A percentile compares a stretch with the other conserved stretches of the same genome.
These are phyloP conservation scores for Parafenestella ontariensis DNA, from an alignment of 2,329 filamentous ascomycete genomes.

Conservation along the genomic window DNA sequence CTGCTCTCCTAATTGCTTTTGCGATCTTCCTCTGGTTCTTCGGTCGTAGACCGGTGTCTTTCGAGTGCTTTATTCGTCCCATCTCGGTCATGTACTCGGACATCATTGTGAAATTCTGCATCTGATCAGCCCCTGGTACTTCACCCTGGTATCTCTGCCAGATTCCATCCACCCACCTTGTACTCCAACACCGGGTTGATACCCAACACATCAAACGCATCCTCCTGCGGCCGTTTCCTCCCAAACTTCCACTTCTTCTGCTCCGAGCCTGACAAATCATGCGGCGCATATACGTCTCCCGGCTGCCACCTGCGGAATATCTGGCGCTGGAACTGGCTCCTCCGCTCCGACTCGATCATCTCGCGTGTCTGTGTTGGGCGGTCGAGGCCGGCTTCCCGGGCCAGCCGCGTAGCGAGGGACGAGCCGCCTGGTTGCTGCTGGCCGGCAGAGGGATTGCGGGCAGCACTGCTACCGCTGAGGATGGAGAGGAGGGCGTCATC, in stretches of 20 bases:
- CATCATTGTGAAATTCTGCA: constrained; percentile 89
- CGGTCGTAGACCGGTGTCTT: constrained; percentile 78
- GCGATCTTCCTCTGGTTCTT: constrained; percentile 93
- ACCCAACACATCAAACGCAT: constrained; percentile 81
- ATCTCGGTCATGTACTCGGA: constrained; percentile 85
- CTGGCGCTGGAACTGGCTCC: constrained; percentile 65
- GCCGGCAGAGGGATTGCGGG: constrained; percentile 13
- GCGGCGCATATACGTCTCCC: constrained; percentile 90
- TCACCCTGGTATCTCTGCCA: too few species aligned
- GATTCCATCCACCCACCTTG: constrained; percentile 67
- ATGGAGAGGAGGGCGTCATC: constrained; percentile 27
- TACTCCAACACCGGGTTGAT: constrained; percentile 86
- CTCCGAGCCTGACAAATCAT: constrained; percentile 81
- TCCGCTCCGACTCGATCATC: constrained; percentile 37
- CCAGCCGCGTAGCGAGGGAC: constrained; percentile 22
- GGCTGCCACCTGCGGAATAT: constrained; percentile 73
- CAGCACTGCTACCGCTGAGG: constrained; percentile 17
- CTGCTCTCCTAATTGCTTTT: constrained; percentile 86
- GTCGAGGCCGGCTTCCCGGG: constrained; percentile 27
- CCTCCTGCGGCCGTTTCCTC: constrained; percentile 59
- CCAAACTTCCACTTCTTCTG: constrained; percentile 77
- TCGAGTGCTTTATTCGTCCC: constrained; percentile 82
- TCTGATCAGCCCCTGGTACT: background rate
- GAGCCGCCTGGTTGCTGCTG: background rate
- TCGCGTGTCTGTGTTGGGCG: constrained; percentile 27